Evolutionary conservation across 2,329 filamentous ascomycete genomes (phyloP).

Genomic region (Neofusicoccum sp.): DNA sequence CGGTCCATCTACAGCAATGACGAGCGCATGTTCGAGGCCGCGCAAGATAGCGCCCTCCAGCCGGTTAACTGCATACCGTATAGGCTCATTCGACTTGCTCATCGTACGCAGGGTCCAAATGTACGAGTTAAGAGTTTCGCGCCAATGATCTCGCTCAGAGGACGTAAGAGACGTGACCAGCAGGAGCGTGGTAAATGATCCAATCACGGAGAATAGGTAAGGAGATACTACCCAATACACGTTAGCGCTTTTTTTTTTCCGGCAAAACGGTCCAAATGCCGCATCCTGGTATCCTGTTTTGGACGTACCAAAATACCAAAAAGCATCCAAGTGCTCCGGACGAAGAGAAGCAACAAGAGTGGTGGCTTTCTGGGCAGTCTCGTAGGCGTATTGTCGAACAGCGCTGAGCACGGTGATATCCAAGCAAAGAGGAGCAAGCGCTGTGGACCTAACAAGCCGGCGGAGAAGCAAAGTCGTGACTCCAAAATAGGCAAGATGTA

Average conservation of each 20-base stretch:
- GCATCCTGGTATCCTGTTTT: no score
- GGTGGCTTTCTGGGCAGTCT: slow-evolving; percentile 19
- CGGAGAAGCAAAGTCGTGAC: slow-evolving; percentile 19
- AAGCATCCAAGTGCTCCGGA: slow-evolving; percentile 20
- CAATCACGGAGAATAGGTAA: slow-evolving; percentile 20
- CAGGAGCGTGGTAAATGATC: slow-evolving; percentile 19
- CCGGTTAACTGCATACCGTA: slow-evolving; percentile 39
- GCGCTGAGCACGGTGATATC: slow-evolving; percentile 17
- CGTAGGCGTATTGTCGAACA: slow-evolving; percentile 5
- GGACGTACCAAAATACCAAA: slow-evolving; percentile 20
- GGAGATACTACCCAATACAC: slow-evolving; percentile 2
- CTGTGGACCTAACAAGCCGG: slow-evolving; percentile 20
- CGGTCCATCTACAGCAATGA: slow-evolving; percentile 33
- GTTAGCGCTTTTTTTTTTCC: background rate
- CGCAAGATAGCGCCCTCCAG: slow-evolving; percentile 40
- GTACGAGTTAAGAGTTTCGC: slow-evolving; percentile 18
- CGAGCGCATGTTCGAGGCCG: slow-evolving; percentile 39
- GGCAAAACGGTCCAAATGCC: background rate
- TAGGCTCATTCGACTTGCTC: slow-evolving; percentile 39
- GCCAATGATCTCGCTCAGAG: slow-evolving; percentile 19
- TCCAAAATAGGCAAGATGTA: slow-evolving; percentile 20
- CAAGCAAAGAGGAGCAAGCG: slow-evolving; percentile 20
- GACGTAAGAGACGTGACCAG: slow-evolving; percentile 19
- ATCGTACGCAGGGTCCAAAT: slow-evolving; percentile 28
- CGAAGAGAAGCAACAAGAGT: slow-evolving; percentile 18